Base-by-base conservation (phyloP, 2,329 filamentous ascomycete species). In the Xylaria arbuscula region DNA sequence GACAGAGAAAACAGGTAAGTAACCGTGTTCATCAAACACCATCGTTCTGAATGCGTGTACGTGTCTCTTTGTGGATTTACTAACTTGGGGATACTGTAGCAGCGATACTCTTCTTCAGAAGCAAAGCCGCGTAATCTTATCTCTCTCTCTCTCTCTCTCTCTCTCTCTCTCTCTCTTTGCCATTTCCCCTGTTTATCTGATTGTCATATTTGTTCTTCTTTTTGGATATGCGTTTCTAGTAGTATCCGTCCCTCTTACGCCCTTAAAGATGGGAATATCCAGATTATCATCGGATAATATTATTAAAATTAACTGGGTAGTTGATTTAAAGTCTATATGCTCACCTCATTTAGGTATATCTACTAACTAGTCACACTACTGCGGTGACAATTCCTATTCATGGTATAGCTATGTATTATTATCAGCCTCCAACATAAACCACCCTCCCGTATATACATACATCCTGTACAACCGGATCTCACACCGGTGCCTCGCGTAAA, bases 321-420 rank as follows among this genome's bases (percentile, higher is more conserved):
- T 55, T 22, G 17, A 1, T 54, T n/a, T 54, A 22, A 10, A 7
- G 1, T n/a, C 15, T 34, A 34, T n/a, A 34, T 19, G 2, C 4
- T 34, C 24, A 36, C 9, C 10, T 54, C 17, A 19, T 10, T 38
- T 36, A 32, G 10, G 15, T 58, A 32, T 47, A n/a, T 9, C 10
- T 17, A 32, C 10, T n/a, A 28, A 3, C 8, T 7, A 28, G 13
- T 13, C 15, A 50, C 38, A 51, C 28, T n/a, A 45, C 19, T n/a
- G 10, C 32, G 13, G n/a, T 9, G 34, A 3, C 13, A 9, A 51
- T n/a, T 2, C 11, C n/a, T 24, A n/a, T n/a, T 40, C 28, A 28
- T 54, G 36, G 22, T 28, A 15, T 4, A 13, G 28, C 28, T 28
- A 5, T 62, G 28, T 61, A 22, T 40, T 61, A 62, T 54, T 54